These are phyloP conservation scores for Tulasnella sp. DNA, from an alignment of 768 basidiomycete genomes.

Conservation along the genomic window DNA sequence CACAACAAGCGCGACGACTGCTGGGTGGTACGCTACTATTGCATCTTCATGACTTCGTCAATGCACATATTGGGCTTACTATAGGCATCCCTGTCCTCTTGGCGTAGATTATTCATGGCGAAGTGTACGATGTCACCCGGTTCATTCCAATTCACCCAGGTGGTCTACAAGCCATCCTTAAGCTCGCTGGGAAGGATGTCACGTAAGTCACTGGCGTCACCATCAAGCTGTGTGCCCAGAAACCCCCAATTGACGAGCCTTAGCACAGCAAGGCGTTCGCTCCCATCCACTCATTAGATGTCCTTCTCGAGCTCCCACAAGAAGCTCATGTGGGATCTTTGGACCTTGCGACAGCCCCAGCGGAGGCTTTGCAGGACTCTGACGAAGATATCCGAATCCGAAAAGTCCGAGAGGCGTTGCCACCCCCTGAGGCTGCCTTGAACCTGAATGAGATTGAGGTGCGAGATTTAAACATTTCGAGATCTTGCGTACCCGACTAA, in stretches of 20 bases:
- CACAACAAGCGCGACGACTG: conserved; percentile 17
- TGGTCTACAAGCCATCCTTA: conserved; percentile 69
- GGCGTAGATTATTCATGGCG: conserved; percentile 9
- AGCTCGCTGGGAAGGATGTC: conserved; percentile 77
- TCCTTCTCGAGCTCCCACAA: conserved; percentile 56
- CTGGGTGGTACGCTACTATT: conserved; percentile 14
- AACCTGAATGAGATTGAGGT: conserved; percentile 80
- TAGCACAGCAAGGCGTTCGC: conserved; percentile 49
- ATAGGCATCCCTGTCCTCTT: not conserved
- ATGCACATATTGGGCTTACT: too few relatives aligned
- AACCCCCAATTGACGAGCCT: too few relatives aligned
- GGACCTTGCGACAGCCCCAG: conserved; percentile 27
- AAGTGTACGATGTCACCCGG: conserved; percentile 19
- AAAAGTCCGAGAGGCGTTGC: conserved; percentile 50
- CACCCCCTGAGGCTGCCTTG: conserved; percentile 48
- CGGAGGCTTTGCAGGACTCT: conserved; percentile 34
- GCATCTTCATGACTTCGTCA: not conserved
- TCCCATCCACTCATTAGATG: conserved; percentile 78
- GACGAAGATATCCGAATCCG: conserved; percentile 36
- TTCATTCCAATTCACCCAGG: conserved; percentile 60
- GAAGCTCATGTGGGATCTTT: conserved; percentile 67
- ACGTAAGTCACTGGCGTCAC: conserved; percentile 23
- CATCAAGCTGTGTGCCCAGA: too few relatives aligned
- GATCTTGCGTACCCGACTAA: not conserved
- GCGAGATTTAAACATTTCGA: conserved; percentile 4